Conservation (phyloP, 2,329 filamentous ascomycete species). For the Elsinoe perseae region DNA sequence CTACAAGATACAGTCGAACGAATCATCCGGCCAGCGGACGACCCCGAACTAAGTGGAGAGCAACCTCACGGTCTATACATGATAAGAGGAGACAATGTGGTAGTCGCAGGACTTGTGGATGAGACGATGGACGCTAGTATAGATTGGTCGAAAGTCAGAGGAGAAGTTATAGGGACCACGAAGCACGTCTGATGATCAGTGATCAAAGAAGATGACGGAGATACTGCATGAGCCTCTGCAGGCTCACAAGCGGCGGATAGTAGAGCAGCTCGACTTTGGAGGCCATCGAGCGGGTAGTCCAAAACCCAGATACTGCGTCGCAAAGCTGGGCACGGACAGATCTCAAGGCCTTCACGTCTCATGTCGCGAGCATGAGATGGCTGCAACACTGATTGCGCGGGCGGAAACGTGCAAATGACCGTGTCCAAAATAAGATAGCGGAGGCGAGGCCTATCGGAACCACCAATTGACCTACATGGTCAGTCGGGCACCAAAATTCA, state of each 20-base stretch:
- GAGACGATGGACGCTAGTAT: constrained; percentile 83
- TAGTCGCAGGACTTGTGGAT: constrained; percentile 80
- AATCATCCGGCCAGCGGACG: constrained; percentile 78
- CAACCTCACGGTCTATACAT: constrained; percentile 83
- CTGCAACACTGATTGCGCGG: too few species aligned
- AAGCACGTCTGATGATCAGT: constrained; percentile 57
- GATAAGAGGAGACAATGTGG: constrained; percentile 90
- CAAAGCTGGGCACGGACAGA: too few species aligned
- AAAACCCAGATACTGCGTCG: too few species aligned
- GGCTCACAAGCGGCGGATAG: too few species aligned
- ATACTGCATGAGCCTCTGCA: too few species aligned
- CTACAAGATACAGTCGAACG: constrained; percentile 77
- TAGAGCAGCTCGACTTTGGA: too few species aligned
- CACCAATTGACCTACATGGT: constrained; percentile 62
- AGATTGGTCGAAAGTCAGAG: constrained; percentile 85
- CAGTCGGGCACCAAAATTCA: constrained; percentile 12
- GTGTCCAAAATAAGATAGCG: too few species aligned
- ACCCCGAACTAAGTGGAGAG: constrained; percentile 70
- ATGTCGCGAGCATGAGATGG: too few species aligned
- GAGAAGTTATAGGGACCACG: constrained; percentile 71
- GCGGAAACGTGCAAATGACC: too few species aligned
- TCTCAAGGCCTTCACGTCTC: too few species aligned
- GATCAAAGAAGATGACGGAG: background rate
- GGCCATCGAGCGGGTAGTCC: too few species aligned
- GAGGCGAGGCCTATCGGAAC: constrained; percentile 54